phyloP scores from a whole-genome alignment of 2,329 filamentous ascomycete species.

The Hymenoscyphus fructigenus region DNA sequence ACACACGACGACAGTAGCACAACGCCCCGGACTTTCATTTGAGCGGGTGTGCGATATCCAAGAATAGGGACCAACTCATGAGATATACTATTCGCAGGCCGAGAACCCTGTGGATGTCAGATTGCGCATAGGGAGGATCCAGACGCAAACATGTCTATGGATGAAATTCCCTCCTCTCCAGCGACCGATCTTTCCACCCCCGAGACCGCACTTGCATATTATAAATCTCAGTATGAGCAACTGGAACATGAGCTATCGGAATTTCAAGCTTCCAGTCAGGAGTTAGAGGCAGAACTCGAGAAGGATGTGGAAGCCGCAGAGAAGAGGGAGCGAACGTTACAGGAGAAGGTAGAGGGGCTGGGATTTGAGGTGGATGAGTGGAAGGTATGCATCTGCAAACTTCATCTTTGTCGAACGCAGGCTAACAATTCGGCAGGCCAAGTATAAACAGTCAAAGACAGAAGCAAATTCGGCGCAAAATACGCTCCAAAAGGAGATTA shows the following conservation, averaged over 20 bases:
- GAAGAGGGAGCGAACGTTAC: slow-evolving; percentile 81
- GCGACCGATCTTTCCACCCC: slow-evolving; percentile 53
- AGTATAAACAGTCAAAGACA: slow-evolving; percentile 91
- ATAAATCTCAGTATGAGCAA: slow-evolving; percentile 93
- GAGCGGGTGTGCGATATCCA: slow-evolving; percentile 11
- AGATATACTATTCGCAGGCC: slow-evolving; percentile 2
- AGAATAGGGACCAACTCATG: background rate
- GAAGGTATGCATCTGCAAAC: slow-evolving; percentile 67
- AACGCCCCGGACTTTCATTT: slow-evolving; percentile 9
- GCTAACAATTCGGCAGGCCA: slow-evolving; percentile 57
- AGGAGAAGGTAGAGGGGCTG: slow-evolving; percentile 82
- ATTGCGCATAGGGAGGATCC: slow-evolving; percentile 13
- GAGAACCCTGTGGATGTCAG: slow-evolving; percentile 10
- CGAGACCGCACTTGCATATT: slow-evolving; percentile 84
- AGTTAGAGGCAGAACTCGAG: slow-evolving; percentile 91
- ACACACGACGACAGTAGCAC: slow-evolving; percentile 22
- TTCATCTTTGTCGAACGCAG: slow-evolving; percentile 10
- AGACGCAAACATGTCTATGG: slow-evolving; percentile 26
- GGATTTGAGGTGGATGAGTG: slow-evolving; percentile 94
- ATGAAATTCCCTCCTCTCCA: slow-evolving; percentile 62
- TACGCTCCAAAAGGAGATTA: slow-evolving; percentile 91
- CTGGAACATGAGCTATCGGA: slow-evolving; percentile 89
- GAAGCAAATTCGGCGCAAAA: slow-evolving; percentile 86
- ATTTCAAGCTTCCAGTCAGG: slow-evolving; percentile 90
- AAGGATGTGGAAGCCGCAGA: slow-evolving; percentile 95